phyloP scores from a whole-genome alignment of 169 alveolate genomes.

The Eimeria sp. region DNA sequence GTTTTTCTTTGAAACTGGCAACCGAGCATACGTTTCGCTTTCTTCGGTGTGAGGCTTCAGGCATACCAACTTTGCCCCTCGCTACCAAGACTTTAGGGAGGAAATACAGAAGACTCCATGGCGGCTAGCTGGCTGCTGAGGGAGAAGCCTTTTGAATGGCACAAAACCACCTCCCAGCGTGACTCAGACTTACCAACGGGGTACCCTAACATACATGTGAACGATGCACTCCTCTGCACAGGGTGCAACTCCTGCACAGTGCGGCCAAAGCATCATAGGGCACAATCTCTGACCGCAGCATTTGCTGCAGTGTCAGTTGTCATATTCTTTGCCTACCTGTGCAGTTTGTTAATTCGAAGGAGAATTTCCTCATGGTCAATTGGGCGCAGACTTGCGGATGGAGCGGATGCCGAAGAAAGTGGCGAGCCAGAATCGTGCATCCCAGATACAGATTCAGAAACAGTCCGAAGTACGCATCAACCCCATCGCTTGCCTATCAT shows the following conservation, averaged over 20 bases:
- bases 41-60: background rate
- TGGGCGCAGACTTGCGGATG: background rate
- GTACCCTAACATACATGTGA: background rate
- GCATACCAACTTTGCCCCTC: background rate
- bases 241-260: background rate
- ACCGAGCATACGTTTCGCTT: background rate
- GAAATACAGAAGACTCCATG: background rate
- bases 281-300: background rate
- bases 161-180: background rate
- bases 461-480: background rate
- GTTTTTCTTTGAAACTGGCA: background rate
- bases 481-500: too few relatives aligned
- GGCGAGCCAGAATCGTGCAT: background rate
- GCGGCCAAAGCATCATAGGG: background rate
- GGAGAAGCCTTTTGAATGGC: background rate
- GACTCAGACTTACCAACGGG: background rate
- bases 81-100: background rate
- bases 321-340: background rate
- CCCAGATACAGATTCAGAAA: background rate
- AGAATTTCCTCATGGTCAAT: background rate
- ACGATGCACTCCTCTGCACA: background rate
- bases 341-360: conserved; percentile 2
- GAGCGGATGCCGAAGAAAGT: background rate
- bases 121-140: background rate
- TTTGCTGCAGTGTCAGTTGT: background rate